Evolutionary conservation across 2,329 filamentous ascomycete genomes (phyloP), one percentile per base, ranked within the genome.

Genomic region (Stagonosporopsis chrysanthemi): DNA sequence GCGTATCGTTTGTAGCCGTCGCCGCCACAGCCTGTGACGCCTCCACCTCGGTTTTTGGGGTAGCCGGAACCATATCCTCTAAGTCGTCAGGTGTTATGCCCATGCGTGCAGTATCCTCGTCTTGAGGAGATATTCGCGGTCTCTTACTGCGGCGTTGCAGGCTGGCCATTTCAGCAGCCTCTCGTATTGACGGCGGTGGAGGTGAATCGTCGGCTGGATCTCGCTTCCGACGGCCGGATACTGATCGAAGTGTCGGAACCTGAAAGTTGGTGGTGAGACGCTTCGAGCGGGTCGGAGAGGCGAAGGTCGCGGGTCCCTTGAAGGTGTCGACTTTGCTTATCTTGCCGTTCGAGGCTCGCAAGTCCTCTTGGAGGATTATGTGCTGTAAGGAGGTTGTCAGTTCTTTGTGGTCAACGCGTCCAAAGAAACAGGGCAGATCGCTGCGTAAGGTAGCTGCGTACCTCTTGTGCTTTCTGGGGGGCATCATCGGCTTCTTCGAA

Each of bases 401-500:
- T 39, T 39, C 39, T 31, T 56, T 35, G 50, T 52, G 45, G 44
- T 42, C 26, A 48, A 57, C 38, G 49, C 46, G 45, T 45, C 24
- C 64, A 62, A 52, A 62, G 39, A 45, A 41, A 56, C 63, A 65
- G 54, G 62, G 45, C 48, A 50, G 58, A 58, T 65, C 60, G 60
- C 52, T 64, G 61, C 46, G 38, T 23, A 38, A 38, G 36, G 41
- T 49, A 62, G 49, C 62, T 67, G 71, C 80, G 54, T 79, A 86
- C 84, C 79, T 85, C 80, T 63, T 81, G 78, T 29, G 86, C 70
- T 56, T 83, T 81, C 53, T 81, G 76, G 24, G 78, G 74, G 19
- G 84, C 78, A 66, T 86, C 80, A 50, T 89, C 85, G 3, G 85
- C 82, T 73, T 90, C 88, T 54, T 83, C 80, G 60, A 89, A 89